Evolutionary conservation across 2,329 filamentous ascomycete species (phyloP).

Genomic region (Penicillium palitans): DNA sequence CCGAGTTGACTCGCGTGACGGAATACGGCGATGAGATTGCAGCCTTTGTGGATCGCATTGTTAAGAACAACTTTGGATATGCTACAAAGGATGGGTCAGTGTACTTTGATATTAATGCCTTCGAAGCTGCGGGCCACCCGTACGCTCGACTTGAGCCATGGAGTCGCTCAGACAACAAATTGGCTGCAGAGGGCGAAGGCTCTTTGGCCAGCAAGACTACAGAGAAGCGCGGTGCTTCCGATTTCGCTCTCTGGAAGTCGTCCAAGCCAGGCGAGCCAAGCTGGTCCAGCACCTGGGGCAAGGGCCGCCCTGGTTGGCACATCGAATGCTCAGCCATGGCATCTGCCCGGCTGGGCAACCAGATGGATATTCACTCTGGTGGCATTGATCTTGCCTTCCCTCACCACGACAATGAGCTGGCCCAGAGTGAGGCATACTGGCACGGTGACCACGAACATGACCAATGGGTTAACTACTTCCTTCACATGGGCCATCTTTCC

Average conservation of each 20-base stretch:
- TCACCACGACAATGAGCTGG: constrained; percentile 90
- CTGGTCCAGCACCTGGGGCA: constrained; percentile 86
- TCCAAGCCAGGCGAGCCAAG: constrained; percentile 89
- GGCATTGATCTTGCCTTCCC: constrained; percentile 90
- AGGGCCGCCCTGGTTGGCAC: constrained; percentile 89
- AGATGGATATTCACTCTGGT: constrained; percentile 91
- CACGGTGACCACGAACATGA: constrained; percentile 45
- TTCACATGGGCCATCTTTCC: constrained; percentile 90
- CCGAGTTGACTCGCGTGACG: constrained; percentile 84
- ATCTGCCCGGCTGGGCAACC: constrained; percentile 76
- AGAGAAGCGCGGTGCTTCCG: constrained; percentile 72
- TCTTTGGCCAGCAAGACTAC: constrained; percentile 63
- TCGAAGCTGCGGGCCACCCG: constrained; percentile 78
- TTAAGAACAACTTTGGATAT: constrained; percentile 85
- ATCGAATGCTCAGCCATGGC: constrained; percentile 98
- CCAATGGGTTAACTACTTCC: constrained; percentile 93
- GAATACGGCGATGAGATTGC: constrained; percentile 89
- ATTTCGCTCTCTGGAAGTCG: constrained; percentile 93
- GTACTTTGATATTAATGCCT: constrained; percentile 88
- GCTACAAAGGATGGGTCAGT: constrained; percentile 74
- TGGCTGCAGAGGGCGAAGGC: constrained; percentile 88
- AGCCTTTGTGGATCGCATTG: constrained; percentile 76
- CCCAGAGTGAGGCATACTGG: constrained; percentile 87
- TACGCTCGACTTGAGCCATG: constrained; percentile 86
- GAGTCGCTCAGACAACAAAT: constrained; percentile 76